Base-by-base conservation (phyloP, 129 eudicot species). In the Ambrosia trifida region DNA sequence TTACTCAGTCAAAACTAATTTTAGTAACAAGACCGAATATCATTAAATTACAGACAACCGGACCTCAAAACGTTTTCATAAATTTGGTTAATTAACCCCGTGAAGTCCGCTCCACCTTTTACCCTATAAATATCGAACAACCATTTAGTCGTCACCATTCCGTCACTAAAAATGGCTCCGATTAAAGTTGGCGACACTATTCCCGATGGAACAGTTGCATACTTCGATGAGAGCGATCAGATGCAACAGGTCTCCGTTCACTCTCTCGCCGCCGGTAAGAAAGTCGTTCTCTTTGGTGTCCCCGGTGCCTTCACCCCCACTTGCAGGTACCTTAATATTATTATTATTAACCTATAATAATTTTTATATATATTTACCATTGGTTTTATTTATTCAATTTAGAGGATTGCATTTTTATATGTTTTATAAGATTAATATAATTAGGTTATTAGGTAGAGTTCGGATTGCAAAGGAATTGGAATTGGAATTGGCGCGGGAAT, bases 281-380 rank as follows among this genome's bases (percentile, higher is more conserved):
- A 93, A 75, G 90, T 85, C 76, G 78, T 93, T 60, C 70, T 93
- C 36, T 89, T 93, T 74, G 98, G 84, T 44, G 96, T 93, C 54
- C 98, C 96, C 59, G 98, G 98, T 19, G 95, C 92, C 32, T 93
- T 93, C 80, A 93, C 98, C 44, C 96, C 98, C 5, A 85, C 95
- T 72, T 89, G 98, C 96, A 89, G 96, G 96, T 89, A 4, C 16
- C 8, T 24, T 28, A 12, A 68, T 3, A 5, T 62, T 30, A 9
- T 58, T 5, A n/a, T 12, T 20, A 33, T 13, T 53, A 1, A 40
- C 9, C 7, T 6, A 40, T 40, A 6, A 3, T 38, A 9, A 6
- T 40, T 8, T 10, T 7, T 6, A 6, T 40, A 1, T 8, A 40
- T 8, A 10, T 40, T 8, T 40, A 6, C 2, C 10, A 40, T 40